Evolutionary conservation across 2,329 filamentous ascomycete species (phyloP).

Genomic region (Penicillium concentricum): DNA sequence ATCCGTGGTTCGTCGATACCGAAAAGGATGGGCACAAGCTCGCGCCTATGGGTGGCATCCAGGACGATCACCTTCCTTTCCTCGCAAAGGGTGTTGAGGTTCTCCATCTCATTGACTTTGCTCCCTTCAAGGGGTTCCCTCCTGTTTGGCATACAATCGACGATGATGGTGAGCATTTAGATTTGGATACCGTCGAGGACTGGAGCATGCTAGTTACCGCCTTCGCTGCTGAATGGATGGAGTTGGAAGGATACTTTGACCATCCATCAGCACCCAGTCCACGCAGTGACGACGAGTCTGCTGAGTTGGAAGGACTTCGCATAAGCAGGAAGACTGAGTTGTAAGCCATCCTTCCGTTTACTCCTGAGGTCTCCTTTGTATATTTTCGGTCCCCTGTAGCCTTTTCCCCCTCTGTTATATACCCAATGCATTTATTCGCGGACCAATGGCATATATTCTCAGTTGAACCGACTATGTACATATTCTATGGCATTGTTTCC

Average conservation of each 20-base stretch:
- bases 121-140: constrained; percentile 61
- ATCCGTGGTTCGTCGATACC: constrained; percentile 65
- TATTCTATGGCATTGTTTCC: background rate
- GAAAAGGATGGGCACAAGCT: constrained; percentile 56
- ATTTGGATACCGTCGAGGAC: constrained; percentile 75
- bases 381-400: background rate
- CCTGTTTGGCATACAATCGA: constrained; percentile 79
- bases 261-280: background rate
- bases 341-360: constrained; percentile 35
- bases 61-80: constrained; percentile 92
- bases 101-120: constrained; percentile 80
- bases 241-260: constrained; percentile 62
- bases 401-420: constrained; percentile 4
- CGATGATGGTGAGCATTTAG: constrained; percentile 82
- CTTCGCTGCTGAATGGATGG: constrained; percentile 91
- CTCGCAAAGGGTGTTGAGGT: constrained; percentile 82
- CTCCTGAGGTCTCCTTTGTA: background rate
- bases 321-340: constrained; percentile 39
- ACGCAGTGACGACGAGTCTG: constrained; percentile 8
- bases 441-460: background rate
- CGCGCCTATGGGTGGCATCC: constrained; percentile 52
- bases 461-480: background rate
- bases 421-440: constrained; percentile 10
- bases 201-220: constrained; percentile 83
- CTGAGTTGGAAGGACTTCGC: constrained; percentile 15